These are phyloP conservation scores for Globisporangium paddicum DNA, from an alignment of 352 stramenopile genomes.

Conservation along the genomic window DNA sequence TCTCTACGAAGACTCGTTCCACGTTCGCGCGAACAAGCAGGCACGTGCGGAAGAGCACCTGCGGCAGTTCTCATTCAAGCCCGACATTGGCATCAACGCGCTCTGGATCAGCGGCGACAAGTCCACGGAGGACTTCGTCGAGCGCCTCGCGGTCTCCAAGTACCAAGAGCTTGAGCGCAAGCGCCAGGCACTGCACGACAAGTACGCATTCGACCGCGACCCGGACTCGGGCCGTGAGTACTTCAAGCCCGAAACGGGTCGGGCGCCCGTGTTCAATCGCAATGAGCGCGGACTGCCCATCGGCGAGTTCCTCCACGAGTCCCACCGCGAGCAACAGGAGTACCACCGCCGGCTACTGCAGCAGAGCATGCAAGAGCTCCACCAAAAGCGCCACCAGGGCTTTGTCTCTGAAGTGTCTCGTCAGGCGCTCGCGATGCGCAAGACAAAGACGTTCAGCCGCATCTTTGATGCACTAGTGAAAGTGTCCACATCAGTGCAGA, in stretches of 20 bases:
- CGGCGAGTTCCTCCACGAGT: constrained; percentile 68
- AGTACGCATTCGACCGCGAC: constrained; percentile 62
- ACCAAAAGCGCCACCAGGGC: constrained; percentile 35
- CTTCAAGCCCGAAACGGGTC: constrained; percentile 67
- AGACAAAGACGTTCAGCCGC: constrained; percentile 49
- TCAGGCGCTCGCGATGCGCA: constrained; percentile 46
- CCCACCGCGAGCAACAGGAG: constrained; percentile 56
- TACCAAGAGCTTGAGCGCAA: constrained; percentile 63
- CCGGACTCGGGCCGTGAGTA: constrained; percentile 51
- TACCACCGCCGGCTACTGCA: constrained; percentile 47
- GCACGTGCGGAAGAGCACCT: constrained; percentile 50
- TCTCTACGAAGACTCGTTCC: constrained; percentile 73
- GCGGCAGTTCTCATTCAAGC: constrained; percentile 71
- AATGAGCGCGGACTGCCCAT: constrained; percentile 71
- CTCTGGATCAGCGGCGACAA: constrained; percentile 40
- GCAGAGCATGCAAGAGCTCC: constrained; percentile 35
- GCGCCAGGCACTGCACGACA: constrained; percentile 45
- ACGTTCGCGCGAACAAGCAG: constrained; percentile 32
- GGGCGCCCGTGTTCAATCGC: constrained; percentile 56
- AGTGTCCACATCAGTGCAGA: constrained; percentile 1
- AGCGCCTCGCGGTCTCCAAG: constrained; percentile 63
- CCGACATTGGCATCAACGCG: constrained; percentile 71
- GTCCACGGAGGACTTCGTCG: constrained; percentile 48
- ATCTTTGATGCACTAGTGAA: constrained; percentile 45
- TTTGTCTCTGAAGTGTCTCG: constrained; percentile 60